phyloP scores from a whole-genome alignment of 2,329 filamentous ascomycete genomes.

The Phaeophleospora eucalypticola region DNA sequence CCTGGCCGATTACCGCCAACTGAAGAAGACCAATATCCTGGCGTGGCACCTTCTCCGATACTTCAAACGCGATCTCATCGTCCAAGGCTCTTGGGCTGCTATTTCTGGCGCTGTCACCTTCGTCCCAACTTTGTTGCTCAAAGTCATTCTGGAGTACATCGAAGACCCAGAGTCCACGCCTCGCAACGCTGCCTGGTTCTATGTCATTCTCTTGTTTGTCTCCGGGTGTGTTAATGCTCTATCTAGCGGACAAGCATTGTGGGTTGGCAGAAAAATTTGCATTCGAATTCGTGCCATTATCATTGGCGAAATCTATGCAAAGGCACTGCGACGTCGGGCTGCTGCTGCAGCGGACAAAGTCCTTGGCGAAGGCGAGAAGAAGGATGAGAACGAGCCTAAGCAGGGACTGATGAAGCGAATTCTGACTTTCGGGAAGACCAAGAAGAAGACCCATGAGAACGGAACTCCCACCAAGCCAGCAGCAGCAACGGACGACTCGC shows the following conservation, averaged over 20 bases:
- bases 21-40: conserved; percentile 75
- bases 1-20: conserved; percentile 75
- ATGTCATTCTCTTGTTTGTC: conserved; percentile 82
- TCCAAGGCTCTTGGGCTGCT: conserved; percentile 76
- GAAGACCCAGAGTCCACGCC: conserved; percentile 74
- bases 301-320: conserved; percentile 95
- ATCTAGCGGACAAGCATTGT: conserved; percentile 79
- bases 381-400: conserved; percentile 41
- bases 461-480: conserved; percentile 36
- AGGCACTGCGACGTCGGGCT: conserved; percentile 86
- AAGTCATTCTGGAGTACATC: conserved; percentile 90
- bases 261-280: conserved; percentile 90
- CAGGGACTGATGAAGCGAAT: conserved; percentile 44
- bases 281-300: conserved; percentile 91
- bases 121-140: conserved; percentile 82
- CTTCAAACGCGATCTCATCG: conserved; percentile 71
- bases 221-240: conserved; percentile 78
- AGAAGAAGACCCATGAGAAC: conserved; percentile 38
- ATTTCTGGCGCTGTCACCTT: conserved; percentile 82
- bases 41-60: conserved; percentile 77
- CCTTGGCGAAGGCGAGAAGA: conserved; percentile 51
- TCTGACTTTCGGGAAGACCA: conserved; percentile 58
- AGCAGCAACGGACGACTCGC: conserved; percentile 47
- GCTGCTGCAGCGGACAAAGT: conserved; percentile 69
- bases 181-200: conserved; percentile 88